Base-by-base conservation (phyloP, 345 rosid genomes). In the Erysimum cheiranthoides region DNA sequence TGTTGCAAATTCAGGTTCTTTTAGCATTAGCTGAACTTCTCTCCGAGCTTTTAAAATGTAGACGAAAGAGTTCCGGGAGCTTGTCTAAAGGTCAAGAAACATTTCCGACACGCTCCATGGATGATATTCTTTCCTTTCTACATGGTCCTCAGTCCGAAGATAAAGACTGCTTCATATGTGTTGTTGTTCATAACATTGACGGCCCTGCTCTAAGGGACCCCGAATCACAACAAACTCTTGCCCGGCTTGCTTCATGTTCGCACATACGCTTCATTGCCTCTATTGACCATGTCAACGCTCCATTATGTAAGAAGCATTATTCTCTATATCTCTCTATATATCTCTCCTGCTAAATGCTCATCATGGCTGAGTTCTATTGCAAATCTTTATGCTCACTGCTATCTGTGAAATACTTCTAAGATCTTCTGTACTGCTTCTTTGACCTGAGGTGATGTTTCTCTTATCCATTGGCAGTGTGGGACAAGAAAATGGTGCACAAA, bases 401-500 rank as follows among this genome's bases (percentile, higher is more conserved):
- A 42, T 59, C 28, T 69, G 27, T 34, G 12, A 5, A 54, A 59
- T 14, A 60, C 50, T 42, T 74, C 1, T 13, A 5, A 47, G 27
- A 47, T 11, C 35, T 39, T 60, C 4, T 25, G 35, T 30, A 52
- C 25, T 11, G 35, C 51, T 49, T 61, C 39, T 60, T 53, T 53
- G 28, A 35, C 71, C 43, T 45, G 42, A 70, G 5, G 17, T 0
- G 21, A 39, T 61, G 71, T 57, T 34, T 59, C 42, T 28, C 73
- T 36, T 16, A 10, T 8, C 10, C 11, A 72, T 66, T 73, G 73
- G 63, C 80, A 92, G 97, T 92, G 84, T 92, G 99, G 97, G 99
- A 95, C 85, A 95, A 95, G 93, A 92, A 95, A 87, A 90, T 95
- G 94, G 97, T 90, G 74, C 87, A 92, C 80, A 82, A 85, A 30